Percentiles rank a stretch among this genome's conserved stretches.
Evolutionary conservation across 2,329 filamentous ascomycete genomes (phyloP).

Genomic region (Alternaria sp.): DNA sequence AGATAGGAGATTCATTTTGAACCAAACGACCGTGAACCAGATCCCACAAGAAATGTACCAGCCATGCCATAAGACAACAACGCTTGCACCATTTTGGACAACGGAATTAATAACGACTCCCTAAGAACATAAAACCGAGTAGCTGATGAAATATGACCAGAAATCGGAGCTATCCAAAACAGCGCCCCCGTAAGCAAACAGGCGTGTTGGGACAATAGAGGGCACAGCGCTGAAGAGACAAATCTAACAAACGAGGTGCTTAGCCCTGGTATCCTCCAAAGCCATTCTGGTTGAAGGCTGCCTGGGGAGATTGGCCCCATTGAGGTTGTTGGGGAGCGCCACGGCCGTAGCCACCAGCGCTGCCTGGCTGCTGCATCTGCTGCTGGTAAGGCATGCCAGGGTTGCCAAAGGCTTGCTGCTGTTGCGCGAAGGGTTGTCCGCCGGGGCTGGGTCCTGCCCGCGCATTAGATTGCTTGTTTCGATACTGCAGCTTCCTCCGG

Average conservation of each 20-base stretch:
- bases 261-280: constrained; percentile 68
- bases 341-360: constrained; percentile 83
- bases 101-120: constrained; percentile 33
- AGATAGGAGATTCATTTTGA: constrained; percentile 36
- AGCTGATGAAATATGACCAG: constrained; percentile 37
- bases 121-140: constrained; percentile 40
- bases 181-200: constrained; percentile 43
- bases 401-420: constrained; percentile 66
- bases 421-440: constrained; percentile 66
- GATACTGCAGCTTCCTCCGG: constrained; percentile 44
- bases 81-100: constrained; percentile 34
- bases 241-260: constrained; percentile 23
- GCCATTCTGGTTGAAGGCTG: constrained; percentile 59
- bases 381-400: constrained; percentile 58
- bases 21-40: constrained; percentile 29
- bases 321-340: constrained; percentile 64
- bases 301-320: constrained; percentile 59
- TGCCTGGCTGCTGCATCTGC: constrained; percentile 59
- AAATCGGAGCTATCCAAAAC: constrained; percentile 47
- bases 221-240: constrained; percentile 37
- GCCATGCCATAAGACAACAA: constrained; percentile 26
- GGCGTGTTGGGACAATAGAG: constrained; percentile 41
- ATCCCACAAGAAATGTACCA: constrained; percentile 34
- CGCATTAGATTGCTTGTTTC: constrained; percentile 47
- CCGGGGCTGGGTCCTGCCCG: constrained; percentile 61